Percentiles rank a stretch among this genome's conserved stretches.
phyloP scores from a whole-genome alignment of 495 filamentous ascomycete genomes.

The Hypoxylon subgilvum region DNA sequence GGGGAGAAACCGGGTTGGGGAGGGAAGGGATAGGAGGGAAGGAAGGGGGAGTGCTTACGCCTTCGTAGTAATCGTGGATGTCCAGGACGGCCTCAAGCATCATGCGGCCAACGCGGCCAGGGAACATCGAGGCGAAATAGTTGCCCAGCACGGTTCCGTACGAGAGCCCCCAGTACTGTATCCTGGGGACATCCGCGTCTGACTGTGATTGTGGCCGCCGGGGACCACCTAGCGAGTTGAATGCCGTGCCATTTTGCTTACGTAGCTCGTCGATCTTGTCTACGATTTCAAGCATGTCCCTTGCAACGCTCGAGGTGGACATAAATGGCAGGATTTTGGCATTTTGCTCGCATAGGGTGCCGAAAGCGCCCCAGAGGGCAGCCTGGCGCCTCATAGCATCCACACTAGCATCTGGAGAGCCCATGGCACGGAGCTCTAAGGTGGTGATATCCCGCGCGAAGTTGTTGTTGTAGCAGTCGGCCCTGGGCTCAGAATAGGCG shows the following conservation, averaged over 20 bases:
- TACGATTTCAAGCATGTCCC: conserved; percentile 52
- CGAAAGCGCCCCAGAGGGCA: conserved; percentile 31
- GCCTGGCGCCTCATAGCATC: conserved; percentile 37
- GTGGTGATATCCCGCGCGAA: conserved; percentile 23
- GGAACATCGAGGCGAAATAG: conserved; percentile 55
- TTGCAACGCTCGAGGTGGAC: conserved; percentile 42
- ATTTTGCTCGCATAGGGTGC: conserved; percentile 25
- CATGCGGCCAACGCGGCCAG: conserved; percentile 49
- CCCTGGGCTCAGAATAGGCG: conserved; percentile 44
- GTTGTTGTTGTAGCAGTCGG: conserved; percentile 46
- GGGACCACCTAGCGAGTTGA: neutral
- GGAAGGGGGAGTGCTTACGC: conserved; percentile 6
- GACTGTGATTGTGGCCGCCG: neutral
- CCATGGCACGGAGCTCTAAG: conserved; percentile 24
- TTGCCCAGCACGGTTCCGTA: conserved; percentile 66
- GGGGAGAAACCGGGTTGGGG: too few relatives aligned
- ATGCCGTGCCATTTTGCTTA: conserved; percentile 3
- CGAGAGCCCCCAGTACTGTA: conserved; percentile 67
- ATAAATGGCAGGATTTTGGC: conserved; percentile 21
- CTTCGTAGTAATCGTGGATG: conserved; percentile 41
- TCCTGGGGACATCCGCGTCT: conserved; percentile 26
- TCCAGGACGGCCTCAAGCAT: conserved; percentile 48
- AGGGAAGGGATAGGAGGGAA: too few relatives aligned
- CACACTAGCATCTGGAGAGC: conserved; percentile 13
- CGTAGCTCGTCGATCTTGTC: conserved; percentile 45